These are phyloP conservation scores for Mycena amicta DNA, from an alignment of 768 basidiomycete species.

Conservation along the genomic window DNA sequence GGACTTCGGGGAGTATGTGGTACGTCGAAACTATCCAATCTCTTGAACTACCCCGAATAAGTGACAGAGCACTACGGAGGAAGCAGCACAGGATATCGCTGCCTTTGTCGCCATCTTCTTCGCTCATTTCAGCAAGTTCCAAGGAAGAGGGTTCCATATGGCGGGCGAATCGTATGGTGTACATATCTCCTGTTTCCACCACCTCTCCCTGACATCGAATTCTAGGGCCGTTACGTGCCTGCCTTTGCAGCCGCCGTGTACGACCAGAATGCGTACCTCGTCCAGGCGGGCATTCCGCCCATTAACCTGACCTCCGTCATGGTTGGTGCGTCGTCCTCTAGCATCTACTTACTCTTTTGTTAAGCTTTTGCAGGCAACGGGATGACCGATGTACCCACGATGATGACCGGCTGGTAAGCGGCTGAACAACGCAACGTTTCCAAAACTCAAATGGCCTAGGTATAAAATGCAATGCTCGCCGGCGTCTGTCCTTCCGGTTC, in stretches of 20 bases:
- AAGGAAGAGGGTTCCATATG: constrained; percentile 49
- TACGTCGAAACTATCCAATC: neutral
- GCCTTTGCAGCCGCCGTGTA: constrained; percentile 51
- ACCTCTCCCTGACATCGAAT: no score
- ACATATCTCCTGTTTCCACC: constrained; percentile 20
- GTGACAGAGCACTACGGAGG: constrained; percentile 49
- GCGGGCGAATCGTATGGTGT: constrained; percentile 58
- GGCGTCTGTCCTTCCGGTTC: constrained; percentile 31
- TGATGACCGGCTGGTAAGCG: constrained; percentile 30
- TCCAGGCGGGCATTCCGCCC: constrained; percentile 47
- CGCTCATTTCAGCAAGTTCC: constrained; percentile 54
- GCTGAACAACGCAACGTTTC: no score
- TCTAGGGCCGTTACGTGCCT: constrained; percentile 54
- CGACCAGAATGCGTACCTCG: constrained; percentile 46
- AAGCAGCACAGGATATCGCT: constrained; percentile 56
- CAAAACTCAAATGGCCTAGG: no score
- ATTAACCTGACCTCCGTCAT: constrained; percentile 53
- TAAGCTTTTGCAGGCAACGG: constrained; percentile 40
- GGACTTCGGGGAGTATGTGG: constrained; percentile 32
- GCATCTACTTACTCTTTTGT: neutral
- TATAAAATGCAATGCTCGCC: constrained; percentile 47
- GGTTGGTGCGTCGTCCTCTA: constrained; percentile 38
- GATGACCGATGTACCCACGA: constrained; percentile 34
- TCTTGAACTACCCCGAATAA: neutral
- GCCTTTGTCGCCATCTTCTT: constrained; percentile 60